These are phyloP conservation scores for Amanita rimosa DNA, from an alignment of 768 basidiomycete species.

Conservation along the genomic window DNA sequence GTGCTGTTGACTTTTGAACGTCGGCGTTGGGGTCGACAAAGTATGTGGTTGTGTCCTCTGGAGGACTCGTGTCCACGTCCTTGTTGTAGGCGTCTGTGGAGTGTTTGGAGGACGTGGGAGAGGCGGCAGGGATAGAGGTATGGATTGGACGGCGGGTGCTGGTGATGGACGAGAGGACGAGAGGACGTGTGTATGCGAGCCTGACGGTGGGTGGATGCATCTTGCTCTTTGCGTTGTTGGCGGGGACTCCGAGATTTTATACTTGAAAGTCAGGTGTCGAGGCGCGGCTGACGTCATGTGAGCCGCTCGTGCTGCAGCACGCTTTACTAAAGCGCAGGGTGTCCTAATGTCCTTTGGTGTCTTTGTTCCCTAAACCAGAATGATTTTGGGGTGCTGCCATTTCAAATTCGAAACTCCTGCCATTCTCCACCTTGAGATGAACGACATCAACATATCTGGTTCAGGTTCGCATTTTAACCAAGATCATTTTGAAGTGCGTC, in stretches of 20 bases:
- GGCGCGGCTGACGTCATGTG: not conserved
- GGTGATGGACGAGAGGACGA: not conserved
- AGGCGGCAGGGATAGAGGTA: not conserved
- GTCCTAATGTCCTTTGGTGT: too few species aligned
- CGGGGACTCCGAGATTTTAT: not conserved
- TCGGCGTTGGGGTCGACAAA: conserved; percentile 34
- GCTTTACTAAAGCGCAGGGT: too few species aligned
- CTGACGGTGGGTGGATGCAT: not conserved
- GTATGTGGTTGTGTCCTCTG: conserved; percentile 28
- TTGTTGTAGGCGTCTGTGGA: conserved; percentile 33
- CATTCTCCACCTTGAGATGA: too few species aligned
- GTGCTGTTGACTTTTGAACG: conserved; percentile 37
- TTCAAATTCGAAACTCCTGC: too few species aligned
- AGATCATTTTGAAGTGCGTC: too few species aligned
- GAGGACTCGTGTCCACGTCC: conserved; percentile 33
- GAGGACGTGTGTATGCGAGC: not conserved
- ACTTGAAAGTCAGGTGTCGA: not conserved
- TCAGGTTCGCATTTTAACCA: too few species aligned
- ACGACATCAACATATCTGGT: too few species aligned
- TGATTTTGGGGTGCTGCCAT: too few species aligned
- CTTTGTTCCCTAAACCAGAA: too few species aligned
- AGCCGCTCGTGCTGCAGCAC: too few species aligned
- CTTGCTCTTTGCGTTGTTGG: not conserved
- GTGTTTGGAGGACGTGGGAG: conserved; percentile 12
- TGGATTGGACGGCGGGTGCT: not conserved